phyloP scores from a whole-genome alignment of 345 rosid genomes.

The Hibiscus tridactylites region DNA sequence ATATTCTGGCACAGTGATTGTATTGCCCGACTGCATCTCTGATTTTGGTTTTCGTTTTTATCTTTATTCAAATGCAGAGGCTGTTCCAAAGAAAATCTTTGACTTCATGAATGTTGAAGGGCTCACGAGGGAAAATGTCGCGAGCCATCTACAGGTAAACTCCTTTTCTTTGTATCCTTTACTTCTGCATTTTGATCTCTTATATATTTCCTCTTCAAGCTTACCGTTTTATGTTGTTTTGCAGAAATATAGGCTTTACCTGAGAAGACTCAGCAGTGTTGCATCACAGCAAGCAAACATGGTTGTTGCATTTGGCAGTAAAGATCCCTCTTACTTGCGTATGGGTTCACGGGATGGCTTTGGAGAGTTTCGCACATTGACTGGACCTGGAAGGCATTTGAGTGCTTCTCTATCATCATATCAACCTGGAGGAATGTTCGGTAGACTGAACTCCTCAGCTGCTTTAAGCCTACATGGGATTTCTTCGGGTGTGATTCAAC shows the following conservation, averaged over 20 bases:
- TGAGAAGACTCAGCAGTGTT: conserved; percentile 48
- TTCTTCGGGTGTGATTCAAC: conserved; percentile 44
- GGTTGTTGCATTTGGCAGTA: conserved; percentile 25
- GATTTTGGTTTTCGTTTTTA: not conserved
- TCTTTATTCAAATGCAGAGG: conserved; percentile 46
- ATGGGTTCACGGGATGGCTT: conserved; percentile 47
- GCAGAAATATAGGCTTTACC: conserved; percentile 85
- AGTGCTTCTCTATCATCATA: conserved; percentile 41
- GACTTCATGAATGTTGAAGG: conserved; percentile 87
- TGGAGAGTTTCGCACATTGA: conserved; percentile 43
- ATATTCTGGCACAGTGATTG: not conserved
- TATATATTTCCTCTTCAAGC: not conserved
- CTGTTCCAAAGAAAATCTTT: conserved; percentile 91
- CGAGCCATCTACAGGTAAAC: conserved; percentile 87
- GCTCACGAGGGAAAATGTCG: conserved; percentile 93
- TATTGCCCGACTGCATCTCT: not conserved
- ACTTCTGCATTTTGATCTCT: not conserved
- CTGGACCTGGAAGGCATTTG: conserved; percentile 45
- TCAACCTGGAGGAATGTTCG: conserved; percentile 36
- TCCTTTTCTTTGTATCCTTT: not conserved
- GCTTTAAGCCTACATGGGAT: conserved; percentile 44
- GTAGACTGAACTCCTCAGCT: conserved; percentile 50
- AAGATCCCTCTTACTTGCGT: conserved; percentile 44
- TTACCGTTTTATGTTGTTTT: conserved; percentile 3
- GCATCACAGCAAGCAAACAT: conserved; percentile 47